phyloP scores from a whole-genome alignment of 2,329 filamentous ascomycete species.

The Claviceps cyperi region DNA sequence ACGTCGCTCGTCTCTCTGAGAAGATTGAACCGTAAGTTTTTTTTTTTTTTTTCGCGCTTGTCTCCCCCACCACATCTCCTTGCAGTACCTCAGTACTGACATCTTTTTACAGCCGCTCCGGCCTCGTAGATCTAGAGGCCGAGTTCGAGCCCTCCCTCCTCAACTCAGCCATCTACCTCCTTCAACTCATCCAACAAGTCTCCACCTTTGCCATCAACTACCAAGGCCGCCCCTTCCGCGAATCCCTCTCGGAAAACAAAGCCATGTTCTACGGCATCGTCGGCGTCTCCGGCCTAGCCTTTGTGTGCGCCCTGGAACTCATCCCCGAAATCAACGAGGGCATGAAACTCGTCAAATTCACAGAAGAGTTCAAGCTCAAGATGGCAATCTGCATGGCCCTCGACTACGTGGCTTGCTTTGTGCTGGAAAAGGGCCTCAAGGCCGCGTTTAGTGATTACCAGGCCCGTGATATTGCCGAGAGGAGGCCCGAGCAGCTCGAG shows the following conservation, averaged over 20 bases:
- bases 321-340: constrained; percentile 89
- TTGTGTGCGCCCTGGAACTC: constrained; percentile 89
- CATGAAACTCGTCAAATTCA: constrained; percentile 85
- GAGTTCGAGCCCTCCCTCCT: constrained; percentile 88
- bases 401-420: constrained; percentile 76
- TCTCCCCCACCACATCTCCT: not conserved
- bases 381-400: constrained; percentile 75
- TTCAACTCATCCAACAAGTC: constrained; percentile 97
- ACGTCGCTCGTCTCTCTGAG: constrained; percentile 82
- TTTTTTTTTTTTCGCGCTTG: constrained; percentile 14
- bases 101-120: constrained; percentile 26
- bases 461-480: constrained; percentile 81
- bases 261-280: constrained; percentile 98
- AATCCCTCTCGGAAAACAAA: constrained; percentile 86
- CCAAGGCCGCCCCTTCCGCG: constrained; percentile 93
- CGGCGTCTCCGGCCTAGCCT: constrained; percentile 77
- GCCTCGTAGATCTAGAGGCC: constrained; percentile 74
- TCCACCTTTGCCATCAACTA: constrained; percentile 99
- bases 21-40: constrained; percentile 71
- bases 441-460: constrained; percentile 75
- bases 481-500: constrained; percentile 73
- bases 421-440: constrained; percentile 81
- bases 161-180: constrained; percentile 91
- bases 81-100: constrained; percentile 12
- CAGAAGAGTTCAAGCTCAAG: constrained; percentile 71